Evolutionary conservation across 2,329 filamentous ascomycete species (phyloP).

Genomic region (Fusarium illudens): DNA sequence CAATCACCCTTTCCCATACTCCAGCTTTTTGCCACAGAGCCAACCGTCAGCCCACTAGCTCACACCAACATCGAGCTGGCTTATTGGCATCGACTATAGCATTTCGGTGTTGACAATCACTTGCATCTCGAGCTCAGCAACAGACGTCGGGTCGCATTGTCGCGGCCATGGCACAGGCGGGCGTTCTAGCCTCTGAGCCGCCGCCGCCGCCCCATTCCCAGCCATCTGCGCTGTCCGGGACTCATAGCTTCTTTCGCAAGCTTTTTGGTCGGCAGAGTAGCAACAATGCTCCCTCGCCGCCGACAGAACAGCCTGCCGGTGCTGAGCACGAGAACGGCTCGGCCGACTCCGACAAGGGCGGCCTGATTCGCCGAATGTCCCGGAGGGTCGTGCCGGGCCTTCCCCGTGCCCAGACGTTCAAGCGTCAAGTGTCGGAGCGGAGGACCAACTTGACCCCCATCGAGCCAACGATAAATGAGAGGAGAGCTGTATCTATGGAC

Average conservation of each 20-base stretch:
- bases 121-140: conserved; percentile 14
- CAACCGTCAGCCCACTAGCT: conserved; percentile 15
- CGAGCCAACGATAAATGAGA: conserved; percentile 69
- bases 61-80: conserved; percentile 16
- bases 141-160: conserved; percentile 24
- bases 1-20: conserved; percentile 18
- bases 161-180: conserved; percentile 46
- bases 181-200: conserved; percentile 42
- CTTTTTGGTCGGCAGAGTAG: conserved; percentile 40
- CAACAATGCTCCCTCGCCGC: conserved; percentile 13
- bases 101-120: conserved; percentile 6
- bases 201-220: conserved; percentile 38
- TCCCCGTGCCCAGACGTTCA: conserved; percentile 80
- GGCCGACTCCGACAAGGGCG: conserved; percentile 45
- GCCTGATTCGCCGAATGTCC: conserved; percentile 54
- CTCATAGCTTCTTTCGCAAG: conserved; percentile 42
- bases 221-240: conserved; percentile 37
- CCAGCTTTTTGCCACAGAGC: conserved; percentile 19
- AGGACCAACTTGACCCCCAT: conserved; percentile 76
- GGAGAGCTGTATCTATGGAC: conserved; percentile 75
- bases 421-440: conserved; percentile 82
- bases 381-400: conserved; percentile 79
- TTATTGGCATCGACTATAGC: background rate
- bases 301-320: conserved; percentile 22
- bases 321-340: conserved; percentile 46